Conservation (phyloP, 805 yeast species). For the Candida chauliodis region DNA sequence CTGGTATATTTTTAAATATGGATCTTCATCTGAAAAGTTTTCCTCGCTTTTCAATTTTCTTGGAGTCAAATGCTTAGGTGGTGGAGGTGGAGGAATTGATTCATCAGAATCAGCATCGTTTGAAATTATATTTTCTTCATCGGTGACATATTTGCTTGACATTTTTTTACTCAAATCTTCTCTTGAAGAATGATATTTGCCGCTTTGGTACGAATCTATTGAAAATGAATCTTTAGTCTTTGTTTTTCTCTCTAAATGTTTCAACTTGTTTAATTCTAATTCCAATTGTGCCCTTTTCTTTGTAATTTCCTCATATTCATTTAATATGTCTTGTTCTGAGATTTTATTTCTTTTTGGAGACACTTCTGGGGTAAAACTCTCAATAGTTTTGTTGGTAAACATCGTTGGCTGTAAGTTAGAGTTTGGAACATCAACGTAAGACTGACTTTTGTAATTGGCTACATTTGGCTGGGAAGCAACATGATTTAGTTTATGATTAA, state of each 20-base stretch:
- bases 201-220: conserved; percentile 28
- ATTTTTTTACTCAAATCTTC: conserved; percentile 35
- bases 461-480: conserved; percentile 1
- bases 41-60: conserved; percentile 3
- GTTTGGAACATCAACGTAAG: conserved; percentile 15
- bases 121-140: conserved; percentile 17
- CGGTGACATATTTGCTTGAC: conserved; percentile 17
- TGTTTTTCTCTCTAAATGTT: conserved; percentile 22
- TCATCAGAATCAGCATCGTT: conserved; percentile 8
- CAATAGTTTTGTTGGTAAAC: conserved; percentile 21
- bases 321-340: conserved; percentile 9
- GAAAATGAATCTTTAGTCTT: conserved; percentile 13
- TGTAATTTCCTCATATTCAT: conserved; percentile 28
- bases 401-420: conserved; percentile 8
- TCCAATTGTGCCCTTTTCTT: conserved; percentile 37
- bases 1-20: conserved; percentile 17
- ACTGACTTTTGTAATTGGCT: conserved; percentile 13
- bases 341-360: conserved; percentile 11
- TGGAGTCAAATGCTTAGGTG: conserved; percentile 26
- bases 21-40: conserved; percentile 7
- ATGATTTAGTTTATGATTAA: conserved; percentile 11
- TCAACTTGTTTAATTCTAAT: conserved; percentile 32
- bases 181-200: conserved; percentile 28
- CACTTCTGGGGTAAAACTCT: conserved; percentile 24
- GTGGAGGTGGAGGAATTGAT: conserved; percentile 43